phyloP scores from a whole-genome alignment of 495 filamentous ascomycete species.

The Xanthoparmelia taractica region DNA sequence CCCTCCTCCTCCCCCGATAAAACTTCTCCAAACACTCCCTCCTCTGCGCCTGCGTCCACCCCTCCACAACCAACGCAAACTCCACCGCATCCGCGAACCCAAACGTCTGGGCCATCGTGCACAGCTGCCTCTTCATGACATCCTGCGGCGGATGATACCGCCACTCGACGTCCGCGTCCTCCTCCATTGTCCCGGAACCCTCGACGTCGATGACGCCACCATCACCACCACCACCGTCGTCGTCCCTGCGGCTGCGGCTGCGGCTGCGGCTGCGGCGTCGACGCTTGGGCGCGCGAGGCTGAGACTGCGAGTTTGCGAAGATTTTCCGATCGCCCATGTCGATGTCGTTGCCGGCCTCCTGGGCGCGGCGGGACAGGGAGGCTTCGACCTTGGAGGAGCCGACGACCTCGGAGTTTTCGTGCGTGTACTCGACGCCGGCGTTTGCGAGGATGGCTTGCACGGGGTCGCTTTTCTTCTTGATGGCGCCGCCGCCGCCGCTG shows the following conservation, averaged over 20 bases:
- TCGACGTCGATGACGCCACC: slow-evolving; percentile 18
- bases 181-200: slow-evolving; percentile 9
- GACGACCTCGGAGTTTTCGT: slow-evolving; percentile 93
- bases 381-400: slow-evolving; percentile 81
- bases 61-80: slow-evolving; percentile 90
- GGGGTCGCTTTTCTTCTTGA: slow-evolving; percentile 54
- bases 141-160: slow-evolving; percentile 67
- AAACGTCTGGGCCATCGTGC: slow-evolving; percentile 74
- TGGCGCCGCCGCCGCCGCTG: neutral
- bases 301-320: slow-evolving; percentile 38
- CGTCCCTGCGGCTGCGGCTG: slow-evolving; percentile 24
- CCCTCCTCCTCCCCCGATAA: slow-evolving; percentile 54
- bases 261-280: neutral
- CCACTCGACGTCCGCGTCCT: slow-evolving; percentile 43
- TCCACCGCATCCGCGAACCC: slow-evolving; percentile 70
- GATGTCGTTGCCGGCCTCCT: slow-evolving; percentile 51
- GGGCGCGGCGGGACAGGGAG: slow-evolving; percentile 65
- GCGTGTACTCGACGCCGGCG: slow-evolving; percentile 90
- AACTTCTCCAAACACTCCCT: slow-evolving; percentile 73
- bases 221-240: slow-evolving; percentile 30
- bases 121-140: slow-evolving; percentile 79
- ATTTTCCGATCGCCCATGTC: slow-evolving; percentile 41
- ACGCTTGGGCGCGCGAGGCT: slow-evolving; percentile 13
- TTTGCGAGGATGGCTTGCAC: slow-evolving; percentile 82
- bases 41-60: slow-evolving; percentile 82